A percentile compares a stretch with the other conserved stretches of the same genome.
phyloP scores from a whole-genome alignment of 2,329 filamentous ascomycete species.

The Phoma sp. region DNA sequence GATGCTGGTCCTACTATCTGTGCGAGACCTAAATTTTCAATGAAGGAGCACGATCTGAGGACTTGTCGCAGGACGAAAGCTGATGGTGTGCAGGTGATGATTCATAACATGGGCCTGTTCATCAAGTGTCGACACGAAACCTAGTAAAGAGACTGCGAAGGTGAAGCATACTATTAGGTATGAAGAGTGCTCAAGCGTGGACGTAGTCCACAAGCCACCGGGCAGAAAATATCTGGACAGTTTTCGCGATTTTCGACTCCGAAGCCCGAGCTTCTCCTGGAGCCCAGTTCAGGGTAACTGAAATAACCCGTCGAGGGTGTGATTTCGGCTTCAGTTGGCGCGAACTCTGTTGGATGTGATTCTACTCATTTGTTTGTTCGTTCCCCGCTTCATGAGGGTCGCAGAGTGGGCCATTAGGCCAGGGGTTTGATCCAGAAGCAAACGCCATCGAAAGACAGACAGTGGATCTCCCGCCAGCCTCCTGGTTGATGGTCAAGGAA shows the following conservation, averaged over 20 bases:
- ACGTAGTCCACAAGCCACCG: neutral
- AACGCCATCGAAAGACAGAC: constrained; percentile 22
- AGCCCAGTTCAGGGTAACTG: neutral
- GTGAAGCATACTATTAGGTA: neutral
- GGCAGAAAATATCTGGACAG: neutral
- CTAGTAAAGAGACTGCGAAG: neutral
- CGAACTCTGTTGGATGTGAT: constrained; percentile 21
- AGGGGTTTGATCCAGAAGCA: constrained; percentile 24
- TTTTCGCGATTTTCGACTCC: neutral
- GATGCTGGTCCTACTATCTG: constrained; percentile 1
- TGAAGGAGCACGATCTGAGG: neutral
- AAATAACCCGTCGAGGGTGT: constrained; percentile 1
- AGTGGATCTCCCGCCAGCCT: constrained; percentile 33
- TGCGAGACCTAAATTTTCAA: neutral
- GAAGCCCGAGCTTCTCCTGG: constrained; percentile 39
- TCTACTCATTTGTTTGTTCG: constrained; percentile 15
- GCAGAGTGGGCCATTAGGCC: constrained; percentile 28
- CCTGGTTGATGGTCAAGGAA: constrained; percentile 18
- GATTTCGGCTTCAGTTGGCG: neutral
- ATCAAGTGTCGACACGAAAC: neutral
- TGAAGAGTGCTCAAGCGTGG: neutral
- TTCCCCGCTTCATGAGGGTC: constrained; percentile 31
- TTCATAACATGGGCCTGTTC: neutral
- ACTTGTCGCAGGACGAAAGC: constrained; percentile 3
- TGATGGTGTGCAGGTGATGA: neutral